These are phyloP conservation scores for Fusarium virguliforme DNA, from an alignment of 2,329 filamentous ascomycete species.

Conservation along the genomic window DNA sequence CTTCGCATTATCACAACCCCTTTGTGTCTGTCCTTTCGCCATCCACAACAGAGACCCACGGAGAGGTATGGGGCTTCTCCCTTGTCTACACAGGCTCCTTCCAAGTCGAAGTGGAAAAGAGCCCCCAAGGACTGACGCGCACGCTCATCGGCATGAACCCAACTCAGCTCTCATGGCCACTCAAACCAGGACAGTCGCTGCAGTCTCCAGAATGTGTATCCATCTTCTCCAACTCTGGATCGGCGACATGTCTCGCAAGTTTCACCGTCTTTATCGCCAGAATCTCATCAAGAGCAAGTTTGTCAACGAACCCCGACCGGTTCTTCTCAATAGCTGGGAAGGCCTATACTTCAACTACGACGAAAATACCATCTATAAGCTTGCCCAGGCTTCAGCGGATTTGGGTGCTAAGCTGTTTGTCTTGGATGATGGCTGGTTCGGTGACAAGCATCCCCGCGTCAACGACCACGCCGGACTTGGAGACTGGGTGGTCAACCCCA, in stretches of 20 bases:
- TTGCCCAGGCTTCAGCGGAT: conserved; percentile 71
- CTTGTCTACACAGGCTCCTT: conserved; percentile 77
- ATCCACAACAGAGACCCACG: conserved; percentile 72
- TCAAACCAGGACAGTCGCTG: conserved; percentile 71
- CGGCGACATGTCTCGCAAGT: conserved; percentile 74
- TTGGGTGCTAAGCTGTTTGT: conserved; percentile 76
- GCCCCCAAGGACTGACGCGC: conserved; percentile 74
- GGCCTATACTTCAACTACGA: conserved; percentile 74
- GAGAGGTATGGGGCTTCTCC: conserved; percentile 76
- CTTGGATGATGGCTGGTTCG: conserved; percentile 79
- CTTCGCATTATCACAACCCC: conserved; percentile 76
- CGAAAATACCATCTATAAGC: conserved; percentile 67
- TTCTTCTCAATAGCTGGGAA: conserved; percentile 78
- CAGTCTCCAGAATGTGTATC: conserved; percentile 75
- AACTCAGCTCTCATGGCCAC: conserved; percentile 71
- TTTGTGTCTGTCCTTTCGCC: conserved; percentile 73
- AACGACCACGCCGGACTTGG: conserved; percentile 73
- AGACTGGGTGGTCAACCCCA: conserved; percentile 74
- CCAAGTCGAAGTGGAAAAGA: conserved; percentile 72
- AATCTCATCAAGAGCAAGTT: conserved; percentile 73
- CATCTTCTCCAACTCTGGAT: conserved; percentile 73
- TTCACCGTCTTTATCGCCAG: conserved; percentile 74
- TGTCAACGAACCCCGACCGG: conserved; percentile 66
- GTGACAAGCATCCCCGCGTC: conserved; percentile 70
- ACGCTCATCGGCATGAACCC: conserved; percentile 74